Evolutionary conservation across 1,139 yeast species (phyloP).

Genomic region (Ogataea hybrid): DNA sequence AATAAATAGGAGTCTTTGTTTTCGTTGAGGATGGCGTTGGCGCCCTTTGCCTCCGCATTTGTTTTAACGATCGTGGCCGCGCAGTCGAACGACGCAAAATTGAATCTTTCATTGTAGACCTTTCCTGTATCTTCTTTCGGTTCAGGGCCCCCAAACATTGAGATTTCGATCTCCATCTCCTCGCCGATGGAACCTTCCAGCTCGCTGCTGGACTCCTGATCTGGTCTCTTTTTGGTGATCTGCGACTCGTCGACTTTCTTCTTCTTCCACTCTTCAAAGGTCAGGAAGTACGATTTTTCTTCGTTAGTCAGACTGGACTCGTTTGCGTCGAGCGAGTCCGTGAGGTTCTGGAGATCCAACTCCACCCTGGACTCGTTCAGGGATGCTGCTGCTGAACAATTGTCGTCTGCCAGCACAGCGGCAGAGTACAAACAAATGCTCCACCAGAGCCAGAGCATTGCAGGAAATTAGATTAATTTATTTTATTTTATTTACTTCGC

Average conservation of each 20-base stretch:
- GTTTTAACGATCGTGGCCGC: conserved; percentile 90
- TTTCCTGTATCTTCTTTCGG: conserved; percentile 45
- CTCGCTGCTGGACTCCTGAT: conserved; percentile 16
- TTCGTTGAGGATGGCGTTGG: conserved; percentile 70
- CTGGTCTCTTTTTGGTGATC: conserved; percentile 11
- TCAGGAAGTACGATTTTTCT: conserved; percentile 45
- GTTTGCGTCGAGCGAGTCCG: conserved; percentile 8
- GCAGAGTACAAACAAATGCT: neutral
- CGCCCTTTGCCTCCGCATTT: conserved; percentile 79
- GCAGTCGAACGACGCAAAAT: conserved; percentile 90
- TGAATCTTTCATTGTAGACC: conserved; percentile 71
- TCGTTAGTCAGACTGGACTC: conserved; percentile 15
- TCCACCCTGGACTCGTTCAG: conserved; percentile 9
- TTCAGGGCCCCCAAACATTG: conserved; percentile 36
- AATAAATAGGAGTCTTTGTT: conserved; percentile 84
- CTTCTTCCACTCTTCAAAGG: conserved; percentile 86
- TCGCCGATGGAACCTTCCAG: conserved; percentile 42
- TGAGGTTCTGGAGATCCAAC: conserved; percentile 9
- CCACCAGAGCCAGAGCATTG: conserved; percentile 6
- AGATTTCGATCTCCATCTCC: conserved; percentile 46
- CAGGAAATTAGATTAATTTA: too few species aligned
- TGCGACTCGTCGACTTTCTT: conserved; percentile 45
- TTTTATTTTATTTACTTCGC: too few species aligned
- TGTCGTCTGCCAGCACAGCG: neutral
- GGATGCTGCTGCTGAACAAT: neutral